Evolutionary conservation across 805 yeast genomes (phyloP).

Genomic region (Cyberlindnera mrakii): DNA sequence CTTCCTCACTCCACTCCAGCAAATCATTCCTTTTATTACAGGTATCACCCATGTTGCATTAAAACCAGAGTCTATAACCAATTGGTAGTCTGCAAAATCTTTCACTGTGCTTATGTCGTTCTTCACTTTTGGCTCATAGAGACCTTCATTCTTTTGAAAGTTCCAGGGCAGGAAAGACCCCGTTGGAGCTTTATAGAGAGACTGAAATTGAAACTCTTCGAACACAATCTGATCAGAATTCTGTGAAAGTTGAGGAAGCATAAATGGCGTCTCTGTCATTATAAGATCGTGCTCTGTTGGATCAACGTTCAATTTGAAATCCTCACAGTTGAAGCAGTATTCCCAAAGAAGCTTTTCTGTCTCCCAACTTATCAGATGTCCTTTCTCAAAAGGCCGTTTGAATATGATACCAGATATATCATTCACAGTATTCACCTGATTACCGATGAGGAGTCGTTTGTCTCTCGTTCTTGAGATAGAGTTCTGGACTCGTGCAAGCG

Average conservation of each 20-base stretch:
- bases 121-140: constrained; percentile 22
- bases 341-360: constrained; percentile 89
- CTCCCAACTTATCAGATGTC: constrained; percentile 90
- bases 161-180: constrained; percentile 63
- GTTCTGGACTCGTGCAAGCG: constrained; percentile 54
- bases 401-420: constrained; percentile 71
- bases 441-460: constrained; percentile 67
- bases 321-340: constrained; percentile 34
- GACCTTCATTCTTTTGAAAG: constrained; percentile 21
- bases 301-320: constrained; percentile 35
- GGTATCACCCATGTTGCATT: constrained; percentile 86
- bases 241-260: constrained; percentile 73
- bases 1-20: constrained; percentile 70
- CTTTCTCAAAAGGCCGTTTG: constrained; percentile 82
- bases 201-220: constrained; percentile 83
- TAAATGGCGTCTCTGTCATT: constrained; percentile 75
- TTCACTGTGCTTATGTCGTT: constrained; percentile 13
- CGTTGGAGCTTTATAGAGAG: constrained; percentile 60
- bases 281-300: constrained; percentile 54
- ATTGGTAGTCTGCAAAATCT: constrained; percentile 51
- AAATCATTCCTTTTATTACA: constrained; percentile 67
- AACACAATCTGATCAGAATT: constrained; percentile 88
- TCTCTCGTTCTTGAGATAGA: constrained; percentile 71
- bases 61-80: constrained; percentile 86
- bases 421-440: constrained; percentile 53